Evolutionary conservation across 768 basidiomycete genomes (phyloP).

Genomic region (Ramaria sp.): DNA sequence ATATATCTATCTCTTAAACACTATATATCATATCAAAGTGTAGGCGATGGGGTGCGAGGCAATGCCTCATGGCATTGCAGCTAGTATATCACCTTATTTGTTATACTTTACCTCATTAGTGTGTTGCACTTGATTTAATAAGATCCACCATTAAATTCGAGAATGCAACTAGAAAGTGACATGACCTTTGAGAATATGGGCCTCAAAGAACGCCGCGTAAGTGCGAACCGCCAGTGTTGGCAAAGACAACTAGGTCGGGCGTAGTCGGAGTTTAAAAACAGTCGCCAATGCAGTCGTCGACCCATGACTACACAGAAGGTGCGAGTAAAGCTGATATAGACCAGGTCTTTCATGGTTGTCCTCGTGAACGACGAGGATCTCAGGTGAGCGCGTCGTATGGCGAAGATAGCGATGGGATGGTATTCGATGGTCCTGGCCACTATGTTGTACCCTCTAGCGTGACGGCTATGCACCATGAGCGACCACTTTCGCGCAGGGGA

Average conservation of each 20-base stretch:
- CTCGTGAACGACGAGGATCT: conserved; percentile 55
- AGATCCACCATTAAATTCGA: too few relatives aligned
- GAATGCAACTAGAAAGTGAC: too few relatives aligned
- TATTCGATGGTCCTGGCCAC: conserved; percentile 69
- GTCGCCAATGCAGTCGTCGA: not conserved
- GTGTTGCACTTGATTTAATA: too few relatives aligned
- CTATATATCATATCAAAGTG: too few relatives aligned
- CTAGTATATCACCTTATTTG: too few relatives aligned
- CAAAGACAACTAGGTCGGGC: not conserved
- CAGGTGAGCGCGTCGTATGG: conserved; percentile 48
- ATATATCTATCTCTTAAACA: too few relatives aligned
- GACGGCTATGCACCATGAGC: conserved; percentile 60
- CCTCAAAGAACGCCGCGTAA: too few relatives aligned
- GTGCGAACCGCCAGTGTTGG: too few relatives aligned
- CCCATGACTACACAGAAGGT: conserved; percentile 76
- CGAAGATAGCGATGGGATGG: conserved; percentile 42
- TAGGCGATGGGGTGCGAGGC: too few relatives aligned
- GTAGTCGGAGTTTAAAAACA: not conserved
- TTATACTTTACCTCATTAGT: too few relatives aligned
- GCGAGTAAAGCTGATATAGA: conserved; percentile 69
- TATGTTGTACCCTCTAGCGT: conserved; percentile 53
- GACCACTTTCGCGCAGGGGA: conserved; percentile 7
- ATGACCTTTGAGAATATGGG: too few relatives aligned
- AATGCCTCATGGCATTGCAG: too few relatives aligned
- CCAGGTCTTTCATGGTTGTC: conserved; percentile 40